Base-by-base conservation (phyloP, 352 stramenopile genomes). In the Pythium oligandrum region DNA sequence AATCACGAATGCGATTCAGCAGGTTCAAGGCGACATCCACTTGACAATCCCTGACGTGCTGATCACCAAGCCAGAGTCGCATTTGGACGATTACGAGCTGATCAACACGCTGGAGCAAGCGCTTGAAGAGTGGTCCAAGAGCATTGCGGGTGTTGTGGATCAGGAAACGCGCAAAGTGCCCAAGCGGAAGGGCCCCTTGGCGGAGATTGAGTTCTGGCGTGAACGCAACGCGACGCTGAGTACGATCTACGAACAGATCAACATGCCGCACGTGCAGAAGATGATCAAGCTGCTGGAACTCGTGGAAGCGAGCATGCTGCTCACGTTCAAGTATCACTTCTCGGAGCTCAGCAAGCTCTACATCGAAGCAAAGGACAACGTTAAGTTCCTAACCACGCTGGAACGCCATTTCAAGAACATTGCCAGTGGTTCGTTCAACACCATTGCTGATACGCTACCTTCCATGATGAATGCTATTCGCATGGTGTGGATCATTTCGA, bases 401-500 rank as follows among this genome's bases (percentile, higher is more conserved):
- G 95, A 98, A 63, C 83, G 95, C 0, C 95, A 98, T 65, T 98
- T 98, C 65, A 98, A 98, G 61, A 97, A 96, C 59, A 92, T 98
- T 31, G 80, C 77, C 0, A 86, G 73, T 30, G 95, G 92, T 0
- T 96, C 85, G 2, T 97, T 98, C 57, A 73, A 72, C 7, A 81
- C 88, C 0, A 98, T 98, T 44, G 78, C 92, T 0, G 94, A 98
- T 49, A 98, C 90, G 33, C 59, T 98, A 5, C 90, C 85, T 26
- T 96, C 88, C 3, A 98, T 98, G 94, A 97, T 98, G 85, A 98
- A 97, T 55, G 90, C 90, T 1, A 96, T 98, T 43, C 85, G 89
- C 2, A 98, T 98, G 93, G 92, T 98, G 8, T 98, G 95, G 95
- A 97, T 98, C 60, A 98, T 98, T 47, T 98, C 94, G 30, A 70